These are phyloP conservation scores for Aegilops longissima DNA, from an alignment of 176 grass and related monocot species.

Conservation along the genomic window DNA sequence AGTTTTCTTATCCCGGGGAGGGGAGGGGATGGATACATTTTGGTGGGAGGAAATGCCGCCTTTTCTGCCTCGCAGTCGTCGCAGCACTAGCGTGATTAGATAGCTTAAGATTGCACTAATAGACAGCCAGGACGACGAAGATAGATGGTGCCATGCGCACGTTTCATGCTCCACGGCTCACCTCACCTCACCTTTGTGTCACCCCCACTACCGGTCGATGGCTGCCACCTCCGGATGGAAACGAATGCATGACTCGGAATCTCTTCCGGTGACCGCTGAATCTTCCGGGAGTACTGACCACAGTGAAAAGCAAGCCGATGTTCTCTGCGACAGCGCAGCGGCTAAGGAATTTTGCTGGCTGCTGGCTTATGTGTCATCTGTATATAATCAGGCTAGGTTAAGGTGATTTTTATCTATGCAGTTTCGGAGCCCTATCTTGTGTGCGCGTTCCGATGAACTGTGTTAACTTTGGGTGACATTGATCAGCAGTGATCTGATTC, in stretches of 20 bases:
- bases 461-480: background rate
- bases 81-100: constrained; percentile 11
- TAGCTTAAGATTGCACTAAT: constrained; percentile 20
- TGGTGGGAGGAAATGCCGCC: background rate
- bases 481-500: background rate
- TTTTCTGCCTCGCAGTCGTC: background rate
- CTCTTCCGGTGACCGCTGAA: background rate
- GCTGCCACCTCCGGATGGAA: background rate
- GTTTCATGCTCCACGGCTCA: background rate
- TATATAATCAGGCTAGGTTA: background rate
- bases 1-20: constrained; percentile 39
- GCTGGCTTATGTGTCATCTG: background rate
- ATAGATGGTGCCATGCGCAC: constrained; percentile 20
- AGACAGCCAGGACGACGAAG: background rate
- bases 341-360: background rate
- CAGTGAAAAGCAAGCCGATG: background rate
- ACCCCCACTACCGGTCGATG: background rate
- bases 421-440: background rate
- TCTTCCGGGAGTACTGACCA: background rate
- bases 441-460: too few relatives aligned
- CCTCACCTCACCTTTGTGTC: too few relatives aligned
- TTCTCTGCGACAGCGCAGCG: background rate
- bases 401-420: background rate
- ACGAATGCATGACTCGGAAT: background rate
- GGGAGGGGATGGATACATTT: background rate